A percentile compares a stretch with the other conserved stretches of the same genome.
These are phyloP conservation scores for Apophysomyces trapeziformis DNA, from an alignment of 371 early-diverging fungal genomes.

Conservation along the genomic window DNA sequence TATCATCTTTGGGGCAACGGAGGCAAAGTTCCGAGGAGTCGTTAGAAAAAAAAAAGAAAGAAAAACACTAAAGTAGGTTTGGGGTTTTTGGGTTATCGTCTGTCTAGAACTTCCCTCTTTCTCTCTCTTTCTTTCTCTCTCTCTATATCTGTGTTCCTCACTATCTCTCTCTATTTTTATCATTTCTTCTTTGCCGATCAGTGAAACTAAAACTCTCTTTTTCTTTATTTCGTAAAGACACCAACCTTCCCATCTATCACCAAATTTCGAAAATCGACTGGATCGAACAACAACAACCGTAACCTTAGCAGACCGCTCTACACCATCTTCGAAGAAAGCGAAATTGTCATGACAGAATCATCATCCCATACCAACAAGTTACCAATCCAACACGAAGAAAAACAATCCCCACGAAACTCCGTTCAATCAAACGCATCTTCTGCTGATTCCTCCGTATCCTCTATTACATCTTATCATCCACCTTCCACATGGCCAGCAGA, in stretches of 20 bases:
- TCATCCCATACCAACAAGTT: conserved; percentile 14
- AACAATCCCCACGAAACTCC: neutral
- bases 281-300: conserved; percentile 25
- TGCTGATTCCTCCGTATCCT: conserved; percentile 16
- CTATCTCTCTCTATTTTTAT: neutral
- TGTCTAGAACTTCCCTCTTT: conserved; percentile 4
- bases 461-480: conserved; percentile 20
- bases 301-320: conserved; percentile 25
- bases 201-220: neutral
- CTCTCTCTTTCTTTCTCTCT: neutral
- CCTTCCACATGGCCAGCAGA: conserved; percentile 23
- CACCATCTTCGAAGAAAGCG: conserved; percentile 50
- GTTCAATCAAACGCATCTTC: conserved; percentile 14
- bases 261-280: conserved; percentile 17
- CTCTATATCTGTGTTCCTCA: neutral
- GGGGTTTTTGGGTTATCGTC: neutral
- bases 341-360: conserved; percentile 34
- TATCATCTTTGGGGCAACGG: neutral
- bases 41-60: too few species aligned
- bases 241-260: neutral
- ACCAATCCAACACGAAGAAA: conserved; percentile 3
- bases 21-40: neutral
- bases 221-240: conserved; percentile 1
- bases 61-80: neutral
- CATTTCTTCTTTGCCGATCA: neutral